A percentile compares a stretch with the other conserved stretches of the same genome.
These are phyloP conservation scores for Tetracladium marchalianum DNA, from an alignment of 495 filamentous ascomycete species.

Conservation along the genomic window DNA sequence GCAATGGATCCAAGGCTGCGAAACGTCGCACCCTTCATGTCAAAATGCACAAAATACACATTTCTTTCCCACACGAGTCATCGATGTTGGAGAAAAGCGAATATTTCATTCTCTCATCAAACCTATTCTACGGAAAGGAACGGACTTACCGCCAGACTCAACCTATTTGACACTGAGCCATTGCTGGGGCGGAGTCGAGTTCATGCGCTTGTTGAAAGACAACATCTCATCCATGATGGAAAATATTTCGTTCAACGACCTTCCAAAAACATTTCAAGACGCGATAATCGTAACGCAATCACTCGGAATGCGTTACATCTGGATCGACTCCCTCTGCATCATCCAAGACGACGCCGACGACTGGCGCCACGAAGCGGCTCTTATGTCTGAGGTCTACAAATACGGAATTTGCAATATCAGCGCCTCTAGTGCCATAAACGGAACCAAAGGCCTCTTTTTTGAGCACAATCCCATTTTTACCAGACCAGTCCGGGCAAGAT, in stretches of 20 bases:
- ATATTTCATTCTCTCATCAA: no score
- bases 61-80: no score
- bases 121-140: no score
- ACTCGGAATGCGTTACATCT: conserved; percentile 18
- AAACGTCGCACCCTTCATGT: no score
- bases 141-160: no score
- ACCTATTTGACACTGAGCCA: conserved; percentile 4
- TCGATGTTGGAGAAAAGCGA: no score
- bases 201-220: not conserved
- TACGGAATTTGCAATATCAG: conserved; percentile 13
- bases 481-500: not conserved
- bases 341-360: conserved; percentile 19
- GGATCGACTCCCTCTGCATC: conserved; percentile 24
- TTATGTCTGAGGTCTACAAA: conserved; percentile 20
- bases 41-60: no score
- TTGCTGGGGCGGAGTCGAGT: not conserved
- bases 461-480: not conserved
- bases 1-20: no score
- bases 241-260: conserved; percentile 3
- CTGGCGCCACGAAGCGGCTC: conserved; percentile 15
- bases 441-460: conserved; percentile 8
- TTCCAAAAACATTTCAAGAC: conserved; percentile 20
- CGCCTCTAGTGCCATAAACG: conserved; percentile 5
- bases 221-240: not conserved
- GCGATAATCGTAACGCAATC: not conserved